Percentiles rank a stretch among this genome's conserved stretches.
Evolutionary conservation across 805 yeast species (phyloP).

Genomic region (Barnettozyma populi): DNA sequence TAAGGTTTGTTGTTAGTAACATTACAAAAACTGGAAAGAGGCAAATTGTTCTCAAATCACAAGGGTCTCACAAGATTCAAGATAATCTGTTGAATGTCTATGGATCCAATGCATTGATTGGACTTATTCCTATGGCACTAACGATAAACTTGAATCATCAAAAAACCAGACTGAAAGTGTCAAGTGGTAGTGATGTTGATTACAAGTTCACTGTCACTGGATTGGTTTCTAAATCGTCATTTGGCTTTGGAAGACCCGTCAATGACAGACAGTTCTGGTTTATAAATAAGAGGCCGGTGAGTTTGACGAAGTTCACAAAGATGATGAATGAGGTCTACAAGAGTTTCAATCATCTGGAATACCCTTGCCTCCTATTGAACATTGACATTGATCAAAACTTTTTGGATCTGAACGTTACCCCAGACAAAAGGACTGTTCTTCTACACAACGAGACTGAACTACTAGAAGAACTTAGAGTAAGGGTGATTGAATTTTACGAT

Average conservation of each 20-base stretch:
- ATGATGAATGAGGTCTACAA: conserved; percentile 70
- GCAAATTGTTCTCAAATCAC: conserved; percentile 51
- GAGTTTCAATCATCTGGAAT: conserved; percentile 64
- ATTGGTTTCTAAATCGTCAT: conserved; percentile 65
- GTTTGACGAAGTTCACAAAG: conserved; percentile 47
- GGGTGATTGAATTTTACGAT: conserved; percentile 44
- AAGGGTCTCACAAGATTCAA: conserved; percentile 40
- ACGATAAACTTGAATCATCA: conserved; percentile 30
- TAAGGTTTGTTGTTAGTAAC: conserved; percentile 59
- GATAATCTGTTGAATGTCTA: conserved; percentile 62
- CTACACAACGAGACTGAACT: conserved; percentile 62
- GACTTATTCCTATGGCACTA: conserved; percentile 47
- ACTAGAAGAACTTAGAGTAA: conserved; percentile 48
- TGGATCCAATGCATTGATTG: conserved; percentile 61
- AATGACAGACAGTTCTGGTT: conserved; percentile 72
- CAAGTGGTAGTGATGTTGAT: conserved; percentile 15
- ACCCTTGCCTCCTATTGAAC: conserved; percentile 64
- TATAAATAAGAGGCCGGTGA: conserved; percentile 73
- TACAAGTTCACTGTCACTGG: conserved; percentile 46
- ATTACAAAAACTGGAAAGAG: conserved; percentile 42
- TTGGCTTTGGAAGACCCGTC: conserved; percentile 70
- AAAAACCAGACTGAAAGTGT: conserved; percentile 17
- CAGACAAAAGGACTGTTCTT: conserved; percentile 76
- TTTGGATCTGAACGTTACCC: conserved; percentile 85
- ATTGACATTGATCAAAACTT: conserved; percentile 44